phyloP scores from a whole-genome alignment of 2,329 filamentous ascomycete species.

The Exutisphaerella laricina region DNA sequence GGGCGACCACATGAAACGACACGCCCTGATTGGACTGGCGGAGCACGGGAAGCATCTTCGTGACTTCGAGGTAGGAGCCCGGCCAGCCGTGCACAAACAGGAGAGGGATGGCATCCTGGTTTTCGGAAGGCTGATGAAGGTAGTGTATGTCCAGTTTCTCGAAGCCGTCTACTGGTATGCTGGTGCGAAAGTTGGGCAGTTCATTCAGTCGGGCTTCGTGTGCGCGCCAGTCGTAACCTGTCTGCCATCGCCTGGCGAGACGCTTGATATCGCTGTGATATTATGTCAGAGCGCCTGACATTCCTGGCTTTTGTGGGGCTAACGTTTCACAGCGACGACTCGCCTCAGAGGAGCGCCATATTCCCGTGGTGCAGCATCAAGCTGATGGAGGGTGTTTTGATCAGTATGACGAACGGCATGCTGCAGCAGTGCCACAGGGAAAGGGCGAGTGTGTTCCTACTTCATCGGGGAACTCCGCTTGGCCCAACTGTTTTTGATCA shows the following conservation, averaged over 20 bases:
- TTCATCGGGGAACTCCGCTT: constrained; percentile 37
- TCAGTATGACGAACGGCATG: not conserved
- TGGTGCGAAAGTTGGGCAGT: constrained; percentile 54
- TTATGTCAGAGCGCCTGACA: not conserved
- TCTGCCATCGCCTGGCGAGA: constrained; percentile 53
- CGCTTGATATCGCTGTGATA: constrained; percentile 50
- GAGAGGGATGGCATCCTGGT: constrained; percentile 54
- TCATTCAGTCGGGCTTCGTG: constrained; percentile 56
- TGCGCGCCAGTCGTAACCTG: constrained; percentile 55
- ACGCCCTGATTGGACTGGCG: constrained; percentile 36
- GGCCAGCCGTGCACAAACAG: constrained; percentile 66
- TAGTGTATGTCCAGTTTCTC: constrained; percentile 59
- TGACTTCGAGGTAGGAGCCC: constrained; percentile 62
- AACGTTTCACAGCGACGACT: constrained; percentile 9
- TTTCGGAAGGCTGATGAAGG: constrained; percentile 52
- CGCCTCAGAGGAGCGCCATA: constrained; percentile 52
- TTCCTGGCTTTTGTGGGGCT: not conserved
- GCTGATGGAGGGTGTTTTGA: constrained; percentile 14
- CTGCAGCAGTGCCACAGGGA: not conserved
- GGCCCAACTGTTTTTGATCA: too few species aligned
- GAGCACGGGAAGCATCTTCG: constrained; percentile 53
- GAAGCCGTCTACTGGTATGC: constrained; percentile 53
- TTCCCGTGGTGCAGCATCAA: constrained; percentile 48
- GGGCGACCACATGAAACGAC: constrained; percentile 62
- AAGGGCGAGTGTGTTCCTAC: not conserved